Base-by-base conservation (phyloP, 2,329 filamentous ascomycete genomes). In the Ophiostoma sp. region DNA sequence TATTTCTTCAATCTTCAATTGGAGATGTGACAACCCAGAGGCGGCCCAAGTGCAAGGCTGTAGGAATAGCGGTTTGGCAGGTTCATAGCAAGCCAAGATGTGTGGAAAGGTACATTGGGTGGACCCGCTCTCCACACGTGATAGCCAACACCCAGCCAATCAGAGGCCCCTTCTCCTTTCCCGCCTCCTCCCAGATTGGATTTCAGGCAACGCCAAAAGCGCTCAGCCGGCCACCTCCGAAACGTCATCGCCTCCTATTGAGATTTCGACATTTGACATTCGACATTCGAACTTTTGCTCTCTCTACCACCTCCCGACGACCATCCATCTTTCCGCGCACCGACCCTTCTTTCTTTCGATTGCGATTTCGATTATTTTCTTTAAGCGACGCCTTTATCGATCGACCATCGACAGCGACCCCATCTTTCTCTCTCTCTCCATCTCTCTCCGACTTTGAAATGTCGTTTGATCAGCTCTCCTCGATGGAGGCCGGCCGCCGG, bases 391-490 rank as follows among this genome's bases (percentile, higher is more conserved):
- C 12, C 17, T 39, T 22, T n/a, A 50, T 71, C 70, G n/a, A 25
- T 48, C 36, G 15, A 17, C 19, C 5, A 28, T 28, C 11, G 63
- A 66, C n/a, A 45, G n/a, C 39, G 22, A 25, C 66, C 3, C 31
- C 19, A n/a, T 17, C 7, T 12, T 33, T 33, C 45, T 17, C 33
- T 22, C 63, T 45, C 45, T 33, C 7, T 39, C 19, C n/a, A n/a
- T 25, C 0, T 55, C 50, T 9, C 25, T 48, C 15, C 39, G 15
- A n/a, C 42, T 11, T 22, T 39, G 25, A 39, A 25, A 98, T 98
- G 95, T 97, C 95, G 22, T 98, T 96, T 84, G 93, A 97, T 81
- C 93, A 93, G 78, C 88, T 96, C 76, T 92, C 92, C 73, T 92
- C 89, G 75, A 87, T 98, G 77, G 95, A 98, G 85, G 90, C 95